A percentile compares a stretch with the other conserved stretches of the same genome.
Evolutionary conservation across 2,329 filamentous ascomycete genomes (phyloP).

Genomic region (Sphaerulina vaccinii): DNA sequence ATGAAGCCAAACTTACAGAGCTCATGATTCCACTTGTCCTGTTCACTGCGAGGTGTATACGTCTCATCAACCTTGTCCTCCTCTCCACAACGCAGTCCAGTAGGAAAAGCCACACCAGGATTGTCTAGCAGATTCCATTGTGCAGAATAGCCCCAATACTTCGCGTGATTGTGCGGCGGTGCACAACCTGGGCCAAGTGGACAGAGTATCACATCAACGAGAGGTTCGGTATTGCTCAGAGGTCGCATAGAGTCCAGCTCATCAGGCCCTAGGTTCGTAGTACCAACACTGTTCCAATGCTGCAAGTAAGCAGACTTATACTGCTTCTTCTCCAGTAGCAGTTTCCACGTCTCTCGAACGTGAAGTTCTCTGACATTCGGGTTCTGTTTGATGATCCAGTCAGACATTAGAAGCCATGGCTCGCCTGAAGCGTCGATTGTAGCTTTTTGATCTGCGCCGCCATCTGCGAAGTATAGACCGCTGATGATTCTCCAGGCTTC

Average conservation of each 20-base stretch:
- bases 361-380: background rate
- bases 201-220: conserved; percentile 49
- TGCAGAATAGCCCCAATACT: conserved; percentile 63
- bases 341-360: background rate
- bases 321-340: background rate
- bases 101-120: conserved; percentile 59
- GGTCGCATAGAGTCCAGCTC: background rate
- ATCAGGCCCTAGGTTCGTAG: conserved; percentile 20
- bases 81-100: conserved; percentile 44
- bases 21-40: conserved; percentile 50
- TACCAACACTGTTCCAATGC: conserved; percentile 39
- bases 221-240: background rate
- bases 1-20: conserved; percentile 42
- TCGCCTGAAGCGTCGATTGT: conserved; percentile 47
- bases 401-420: conserved; percentile 56
- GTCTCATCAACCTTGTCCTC: conserved; percentile 42
- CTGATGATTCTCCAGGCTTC: conserved; percentile 2
- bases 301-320: background rate
- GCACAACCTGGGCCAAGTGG: conserved; percentile 57
- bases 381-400: conserved; percentile 54
- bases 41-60: conserved; percentile 44
- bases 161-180: conserved; percentile 52
- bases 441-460: background rate
- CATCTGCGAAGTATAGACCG: conserved; percentile 1
- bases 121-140: conserved; percentile 66